These are phyloP conservation scores for Mortierella sp. DNA, from an alignment of 371 early-diverging fungal genomes.

Conservation along the genomic window DNA sequence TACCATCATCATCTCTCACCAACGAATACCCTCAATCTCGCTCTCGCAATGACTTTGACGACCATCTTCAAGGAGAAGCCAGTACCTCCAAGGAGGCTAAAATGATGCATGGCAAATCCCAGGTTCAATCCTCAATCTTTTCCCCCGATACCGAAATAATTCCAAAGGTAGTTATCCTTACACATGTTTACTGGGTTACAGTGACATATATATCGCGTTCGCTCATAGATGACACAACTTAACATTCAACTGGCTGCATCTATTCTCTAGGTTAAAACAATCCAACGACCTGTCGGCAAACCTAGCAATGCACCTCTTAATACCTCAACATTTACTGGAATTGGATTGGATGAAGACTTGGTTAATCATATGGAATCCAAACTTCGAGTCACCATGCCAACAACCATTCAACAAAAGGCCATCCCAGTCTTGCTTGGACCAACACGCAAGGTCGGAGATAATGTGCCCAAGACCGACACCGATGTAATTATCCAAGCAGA, in stretches of 20 bases:
- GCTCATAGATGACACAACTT: not conserved
- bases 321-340: constrained; percentile 73
- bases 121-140: constrained; percentile 70
- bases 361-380: constrained; percentile 71
- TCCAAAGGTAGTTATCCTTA: constrained; percentile 32
- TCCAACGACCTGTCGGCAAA: constrained; percentile 51
- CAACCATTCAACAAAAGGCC: constrained; percentile 81
- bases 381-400: constrained; percentile 74
- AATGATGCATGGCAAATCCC: constrained; percentile 64
- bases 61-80: constrained; percentile 24
- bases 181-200: not conserved
- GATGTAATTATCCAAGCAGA: constrained; percentile 95
- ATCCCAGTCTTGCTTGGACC: constrained; percentile 73
- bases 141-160: constrained; percentile 66
- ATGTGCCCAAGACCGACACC: constrained; percentile 61
- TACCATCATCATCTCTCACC: constrained; percentile 23
- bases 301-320: constrained; percentile 72
- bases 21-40: constrained; percentile 25
- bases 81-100: constrained; percentile 55
- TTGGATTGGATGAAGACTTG: constrained; percentile 81
- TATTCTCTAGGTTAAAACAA: constrained; percentile 47
- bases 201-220: not conserved
- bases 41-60: constrained; percentile 23
- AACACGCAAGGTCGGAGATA: constrained; percentile 46
- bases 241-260: not conserved